These are phyloP conservation scores for Hsuehochloa calcarea DNA, from an alignment of 176 grass and related monocot species.

Conservation along the genomic window DNA sequence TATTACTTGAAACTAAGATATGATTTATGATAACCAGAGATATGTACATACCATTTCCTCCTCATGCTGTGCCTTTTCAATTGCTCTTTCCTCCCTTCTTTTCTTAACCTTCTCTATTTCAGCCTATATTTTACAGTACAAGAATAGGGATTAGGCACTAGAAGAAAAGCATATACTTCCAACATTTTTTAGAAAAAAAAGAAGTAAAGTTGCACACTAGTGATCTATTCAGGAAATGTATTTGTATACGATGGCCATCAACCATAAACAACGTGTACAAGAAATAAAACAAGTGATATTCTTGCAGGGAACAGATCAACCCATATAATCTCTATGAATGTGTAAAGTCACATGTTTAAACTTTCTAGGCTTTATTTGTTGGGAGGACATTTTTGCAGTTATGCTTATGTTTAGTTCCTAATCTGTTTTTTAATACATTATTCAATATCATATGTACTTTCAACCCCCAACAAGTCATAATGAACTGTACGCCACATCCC, in stretches of 20 bases:
- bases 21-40: slow-evolving; percentile 14
- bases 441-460: not conserved
- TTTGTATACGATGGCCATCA: not conserved
- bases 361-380: not conserved
- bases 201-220: not conserved
- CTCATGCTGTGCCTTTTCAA: slow-evolving; percentile 96
- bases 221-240: not conserved
- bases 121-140: slow-evolving; percentile 50
- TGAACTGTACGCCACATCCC: not conserved
- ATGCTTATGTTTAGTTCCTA: not conserved
- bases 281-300: not conserved
- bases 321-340: not conserved
- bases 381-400: not conserved
- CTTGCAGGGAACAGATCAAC: not conserved
- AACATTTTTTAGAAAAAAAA: slow-evolving; percentile 12
- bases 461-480: not conserved
- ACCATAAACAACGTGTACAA: not conserved
- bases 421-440: not conserved
- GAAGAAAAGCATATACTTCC: not conserved
- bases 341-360: not conserved
- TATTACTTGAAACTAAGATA: slow-evolving; percentile 16
- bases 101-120: slow-evolving; percentile 99
- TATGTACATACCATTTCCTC: slow-evolving; percentile 79
- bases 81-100: slow-evolving; percentile 95
- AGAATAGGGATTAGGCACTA: slow-evolving; percentile 7